These are phyloP conservation scores for Penicillium sclerotigenum DNA, from an alignment of 2,329 filamentous ascomycete species.

Conservation along the genomic window DNA sequence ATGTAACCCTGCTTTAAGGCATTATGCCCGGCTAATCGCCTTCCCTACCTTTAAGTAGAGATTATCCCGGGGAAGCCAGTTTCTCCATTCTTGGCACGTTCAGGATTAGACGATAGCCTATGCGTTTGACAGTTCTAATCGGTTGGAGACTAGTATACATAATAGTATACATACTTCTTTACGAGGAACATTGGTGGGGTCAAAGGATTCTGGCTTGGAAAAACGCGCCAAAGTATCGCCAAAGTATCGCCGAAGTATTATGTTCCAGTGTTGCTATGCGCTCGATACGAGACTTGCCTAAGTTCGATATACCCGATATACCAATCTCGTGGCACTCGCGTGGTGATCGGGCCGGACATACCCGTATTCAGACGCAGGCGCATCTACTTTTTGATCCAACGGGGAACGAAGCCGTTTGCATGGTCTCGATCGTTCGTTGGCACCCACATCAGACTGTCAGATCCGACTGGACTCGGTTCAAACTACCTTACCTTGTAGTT, in stretches of 20 bases:
- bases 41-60: not conserved
- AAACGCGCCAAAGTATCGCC: slow-evolving; percentile 8
- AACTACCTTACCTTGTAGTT: slow-evolving; percentile 3
- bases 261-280: slow-evolving; percentile 10
- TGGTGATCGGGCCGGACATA: slow-evolving; percentile 6
- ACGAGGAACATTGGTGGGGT: slow-evolving; percentile 6
- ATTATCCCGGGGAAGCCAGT: not conserved
- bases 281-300: slow-evolving; percentile 7
- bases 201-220: slow-evolving; percentile 3
- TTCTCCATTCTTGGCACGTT: slow-evolving; percentile 8
- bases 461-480: slow-evolving; percentile 4
- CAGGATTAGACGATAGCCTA: slow-evolving; percentile 1
- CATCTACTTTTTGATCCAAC: not conserved
- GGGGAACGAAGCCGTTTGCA: not conserved
- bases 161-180: not conserved
- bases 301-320: slow-evolving; percentile 1
- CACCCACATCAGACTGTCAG: slow-evolving; percentile 11
- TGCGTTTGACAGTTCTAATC: slow-evolving; percentile 3
- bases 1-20: slow-evolving; percentile 23
- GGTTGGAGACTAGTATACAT: not conserved
- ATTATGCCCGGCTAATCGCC: slow-evolving; percentile 10
- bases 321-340: slow-evolving; percentile 9
- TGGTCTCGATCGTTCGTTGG: slow-evolving; percentile 15
- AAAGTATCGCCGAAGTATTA: not conserved
- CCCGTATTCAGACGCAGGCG: slow-evolving; percentile 4